A percentile compares a stretch with the other conserved stretches of the same genome.
These are phyloP conservation scores for Carex cristatella DNA, from an alignment of 176 grass and related monocot species.

Conservation along the genomic window DNA sequence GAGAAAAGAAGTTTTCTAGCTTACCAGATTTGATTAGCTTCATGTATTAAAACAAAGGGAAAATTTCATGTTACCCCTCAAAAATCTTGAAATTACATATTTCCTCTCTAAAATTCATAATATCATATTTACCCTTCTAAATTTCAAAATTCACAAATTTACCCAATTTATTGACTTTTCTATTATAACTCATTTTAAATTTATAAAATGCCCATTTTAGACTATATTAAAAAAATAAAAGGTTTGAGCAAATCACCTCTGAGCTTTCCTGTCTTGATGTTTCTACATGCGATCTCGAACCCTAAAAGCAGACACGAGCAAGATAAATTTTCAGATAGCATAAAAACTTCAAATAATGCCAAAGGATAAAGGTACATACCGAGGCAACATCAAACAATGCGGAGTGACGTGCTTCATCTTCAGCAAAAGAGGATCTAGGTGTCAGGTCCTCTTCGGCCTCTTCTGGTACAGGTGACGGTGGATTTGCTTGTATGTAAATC, in stretches of 20 bases:
- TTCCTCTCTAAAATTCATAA: no score
- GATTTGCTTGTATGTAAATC: conserved; percentile 84
- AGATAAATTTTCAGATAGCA: not conserved
- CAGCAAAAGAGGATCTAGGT: conserved; percentile 32
- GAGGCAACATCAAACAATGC: conserved; percentile 25
- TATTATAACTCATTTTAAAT: no score
- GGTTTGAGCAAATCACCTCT: conserved; percentile 44
- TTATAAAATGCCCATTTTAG: no score
- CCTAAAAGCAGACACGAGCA: conserved; percentile 34
- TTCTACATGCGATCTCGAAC: conserved; percentile 34
- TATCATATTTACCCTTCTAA: no score
- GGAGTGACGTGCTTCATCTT: conserved; percentile 46
- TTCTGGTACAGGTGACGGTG: conserved; percentile 91
- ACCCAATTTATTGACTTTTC: no score
- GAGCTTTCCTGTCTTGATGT: conserved; percentile 33
- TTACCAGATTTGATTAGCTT: not conserved
- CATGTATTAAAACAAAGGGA: not conserved
- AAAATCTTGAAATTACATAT: no score
- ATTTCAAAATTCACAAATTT: no score
- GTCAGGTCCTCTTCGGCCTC: conserved; percentile 63
- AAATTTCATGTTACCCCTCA: not conserved
- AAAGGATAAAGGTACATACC: conserved; percentile 2
- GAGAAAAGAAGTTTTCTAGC: not conserved
- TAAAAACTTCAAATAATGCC: not conserved
- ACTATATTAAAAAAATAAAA: no score